Evolutionary conservation across 2,329 filamentous ascomycete genomes (phyloP), one percentile per base, ranked within the genome.

Genomic region (Grosmannia penicillata): DNA sequence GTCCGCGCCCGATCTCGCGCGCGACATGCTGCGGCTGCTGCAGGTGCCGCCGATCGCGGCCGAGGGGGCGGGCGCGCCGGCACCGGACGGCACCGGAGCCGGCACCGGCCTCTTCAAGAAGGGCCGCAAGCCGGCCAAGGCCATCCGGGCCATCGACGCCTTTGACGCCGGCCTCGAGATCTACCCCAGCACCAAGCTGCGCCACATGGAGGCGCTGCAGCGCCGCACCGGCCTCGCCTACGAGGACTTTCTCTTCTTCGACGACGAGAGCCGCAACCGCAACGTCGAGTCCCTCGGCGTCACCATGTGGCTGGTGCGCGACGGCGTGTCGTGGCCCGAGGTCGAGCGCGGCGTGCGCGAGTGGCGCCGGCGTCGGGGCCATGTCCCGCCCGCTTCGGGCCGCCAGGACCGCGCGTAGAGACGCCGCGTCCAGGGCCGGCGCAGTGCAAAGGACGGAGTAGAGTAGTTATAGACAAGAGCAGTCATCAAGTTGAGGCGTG

Each of bases 161-260:
- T 80, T 80, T 49, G 72, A 78, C 42, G 66, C 62, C 4, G 62
- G 70, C 5, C 37, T 77, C 39, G 75, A 81, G 58, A 79, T 80
- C 41, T 81, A 80, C 48, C 86, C 87, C 0, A 75, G 76, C 2
- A 79, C 66, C 53, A 96, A 96, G 68, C 78, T 80, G n/a, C 72
- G 74, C 45, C 89, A 96, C 58, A 93, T 96, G 50, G 68, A 78
- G 51, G 65, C 71, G 6, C 64, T 96, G 48, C 72, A 80, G 9
- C 72, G 78, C 54, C 68, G 74, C 40, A 86, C 80, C 13, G 76
- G 75, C 2, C 57, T 95, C 3, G 61, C 64, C 6, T 93, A 75
- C 51, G 71, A 80, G 46, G 84, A 95, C 34, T 93, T 96, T 79
- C 56, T 96, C 25, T 96, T 96, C 57, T 96, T 96, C 48, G 89